These are phyloP conservation scores for Populus hybrid DNA, from an alignment of 441 rosid species.

Conservation along the genomic window DNA sequence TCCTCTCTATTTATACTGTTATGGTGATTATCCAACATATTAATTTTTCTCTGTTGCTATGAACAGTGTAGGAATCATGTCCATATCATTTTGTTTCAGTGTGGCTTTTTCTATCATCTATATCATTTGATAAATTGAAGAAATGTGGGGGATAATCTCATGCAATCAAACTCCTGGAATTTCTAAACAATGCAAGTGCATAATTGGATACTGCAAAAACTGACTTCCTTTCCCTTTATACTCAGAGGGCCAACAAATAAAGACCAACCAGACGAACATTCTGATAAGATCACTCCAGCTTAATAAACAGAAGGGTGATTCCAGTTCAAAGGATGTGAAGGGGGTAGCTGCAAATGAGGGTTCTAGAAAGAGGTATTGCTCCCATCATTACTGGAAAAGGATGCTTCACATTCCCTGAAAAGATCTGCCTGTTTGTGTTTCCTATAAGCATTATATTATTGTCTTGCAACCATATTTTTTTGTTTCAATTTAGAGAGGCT, in stretches of 20 bases:
- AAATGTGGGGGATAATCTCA: too few relatives aligned
- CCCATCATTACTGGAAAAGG: conserved; percentile 7
- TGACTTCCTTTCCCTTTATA: conserved; percentile 21
- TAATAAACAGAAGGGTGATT: conserved; percentile 63
- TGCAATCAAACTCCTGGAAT: not conserved
- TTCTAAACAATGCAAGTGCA: not conserved
- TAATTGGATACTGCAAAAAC: conserved; percentile 7
- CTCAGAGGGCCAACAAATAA: conserved; percentile 72
- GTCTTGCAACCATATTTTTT: not conserved
- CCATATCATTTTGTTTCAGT: not conserved
- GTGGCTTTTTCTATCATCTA: not conserved
- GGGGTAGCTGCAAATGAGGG: conserved; percentile 49
- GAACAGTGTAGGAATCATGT: not conserved
- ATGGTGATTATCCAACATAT: too few relatives aligned
- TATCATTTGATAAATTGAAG: too few relatives aligned
- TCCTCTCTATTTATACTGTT: not conserved
- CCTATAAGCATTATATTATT: not conserved
- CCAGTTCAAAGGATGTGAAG: conserved; percentile 58
- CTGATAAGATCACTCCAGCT: conserved; percentile 82
- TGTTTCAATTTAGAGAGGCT: not conserved
- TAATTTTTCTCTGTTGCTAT: not conserved
- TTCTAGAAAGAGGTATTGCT: conserved; percentile 72
- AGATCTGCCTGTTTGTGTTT: not conserved
- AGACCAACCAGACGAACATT: conserved; percentile 90
- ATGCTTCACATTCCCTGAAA: conserved; percentile 1